phyloP scores from a whole-genome alignment of 768 basidiomycete species.

The Leccinum olivaceopallidum region DNA sequence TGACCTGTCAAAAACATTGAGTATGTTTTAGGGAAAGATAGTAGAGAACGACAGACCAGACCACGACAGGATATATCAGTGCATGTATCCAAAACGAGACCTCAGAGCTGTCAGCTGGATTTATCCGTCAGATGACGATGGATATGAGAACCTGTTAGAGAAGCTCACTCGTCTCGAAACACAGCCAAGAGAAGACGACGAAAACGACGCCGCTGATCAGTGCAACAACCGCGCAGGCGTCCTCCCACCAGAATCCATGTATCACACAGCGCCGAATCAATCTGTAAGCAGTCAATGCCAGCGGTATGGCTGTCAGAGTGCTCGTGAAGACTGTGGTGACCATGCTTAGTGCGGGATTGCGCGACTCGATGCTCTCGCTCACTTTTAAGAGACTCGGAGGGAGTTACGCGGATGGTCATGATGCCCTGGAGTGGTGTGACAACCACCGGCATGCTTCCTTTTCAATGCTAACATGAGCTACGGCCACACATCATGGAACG shows the following conservation, averaged over 20 bases:
- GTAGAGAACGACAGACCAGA: slow-evolving; percentile 15
- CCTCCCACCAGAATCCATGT: slow-evolving; percentile 22
- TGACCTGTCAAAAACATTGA: slow-evolving; percentile 9
- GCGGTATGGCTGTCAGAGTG: slow-evolving; percentile 4
- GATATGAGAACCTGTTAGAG: not conserved
- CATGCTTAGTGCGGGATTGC: not conserved
- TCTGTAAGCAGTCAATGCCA: slow-evolving; percentile 6
- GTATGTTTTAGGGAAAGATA: not conserved
- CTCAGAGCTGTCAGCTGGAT: slow-evolving; percentile 7
- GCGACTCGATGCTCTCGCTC: slow-evolving; percentile 1
- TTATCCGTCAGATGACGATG: not conserved
- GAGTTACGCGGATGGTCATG: not conserved
- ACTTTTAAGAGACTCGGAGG: slow-evolving; percentile 11
- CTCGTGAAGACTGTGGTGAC: slow-evolving; percentile 10
- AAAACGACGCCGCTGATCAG: slow-evolving; percentile 4
- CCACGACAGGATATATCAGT: slow-evolving; percentile 8
- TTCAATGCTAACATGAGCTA: slow-evolving; percentile 2
- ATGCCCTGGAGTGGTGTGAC: not conserved
- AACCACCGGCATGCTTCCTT: not conserved
- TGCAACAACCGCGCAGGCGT: slow-evolving; percentile 12
- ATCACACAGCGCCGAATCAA: slow-evolving; percentile 2
- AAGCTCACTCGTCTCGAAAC: slow-evolving; percentile 5
- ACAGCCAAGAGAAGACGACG: slow-evolving; percentile 11
- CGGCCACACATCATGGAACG: not conserved
- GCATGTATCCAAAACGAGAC: slow-evolving; percentile 12